Base-by-base conservation (phyloP, 2,329 filamentous ascomycete genomes). In the Aureobasidium sp. region DNA sequence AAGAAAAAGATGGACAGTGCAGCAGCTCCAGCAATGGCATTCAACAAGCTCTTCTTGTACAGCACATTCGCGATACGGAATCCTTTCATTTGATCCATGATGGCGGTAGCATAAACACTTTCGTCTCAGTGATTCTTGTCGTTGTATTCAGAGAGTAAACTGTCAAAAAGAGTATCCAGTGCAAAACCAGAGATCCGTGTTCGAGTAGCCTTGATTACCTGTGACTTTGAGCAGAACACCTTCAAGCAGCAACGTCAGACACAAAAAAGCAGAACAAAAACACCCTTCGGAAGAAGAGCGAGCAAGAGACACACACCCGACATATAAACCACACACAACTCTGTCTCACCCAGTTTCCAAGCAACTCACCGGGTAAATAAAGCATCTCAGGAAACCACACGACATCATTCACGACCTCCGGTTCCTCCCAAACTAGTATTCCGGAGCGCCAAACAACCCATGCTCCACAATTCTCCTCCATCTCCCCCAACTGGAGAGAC, bases 1-100 rank as follows among this genome's bases (percentile, higher is more conserved):
- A 87, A 87, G 77, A 88, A 87, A 72, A 88, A 85, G 65, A 87
- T 88, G 15, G 84, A 87, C 15, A 88, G 71, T 1, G 79, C 85
- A 1, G 86, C 85, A 15, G 88, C 76, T 52, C 79, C 80, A 70
- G 87, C 87, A 72, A 88, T 82, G 41, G 81, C 81, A 62, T 85
- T 78, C 61, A 87, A 79, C 64, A 87, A 77, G 45, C 73, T 71
- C 20, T 76, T 72, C 75, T 86, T 86, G 74, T 85, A 76, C 5
- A 83, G 72, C 65, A 75, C 76, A 34, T 66, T 52, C 17, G 69
- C 69, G 11, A 72, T 63, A 45, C 68, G 67, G 41, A 64, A 67
- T 22, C 67, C 67, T n/a, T 22, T 61, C 52, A 68, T 59, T 65
- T 67, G 68, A 62, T 68, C 67, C 67, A 68, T 69, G 9, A n/a